phyloP scores from a whole-genome alignment of 73 alveolate species.

The Stentor coeruleus region DNA sequence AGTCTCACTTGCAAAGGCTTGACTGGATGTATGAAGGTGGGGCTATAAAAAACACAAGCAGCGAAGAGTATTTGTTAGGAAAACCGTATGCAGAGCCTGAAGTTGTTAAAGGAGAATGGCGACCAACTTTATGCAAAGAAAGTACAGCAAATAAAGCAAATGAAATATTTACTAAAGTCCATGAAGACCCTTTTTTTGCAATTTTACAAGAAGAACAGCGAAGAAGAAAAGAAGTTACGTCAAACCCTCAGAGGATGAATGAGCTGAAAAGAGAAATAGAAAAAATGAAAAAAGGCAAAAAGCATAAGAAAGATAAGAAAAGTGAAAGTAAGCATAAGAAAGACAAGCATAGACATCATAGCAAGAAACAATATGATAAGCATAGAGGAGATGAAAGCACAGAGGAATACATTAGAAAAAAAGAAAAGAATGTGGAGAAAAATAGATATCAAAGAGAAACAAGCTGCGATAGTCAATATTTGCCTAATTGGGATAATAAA shows the following conservation, averaged over 20 bases:
- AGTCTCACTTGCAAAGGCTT: conserved; percentile 73
- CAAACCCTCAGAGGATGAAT: conserved; percentile 7
- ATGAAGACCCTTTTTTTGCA: conserved; percentile 69
- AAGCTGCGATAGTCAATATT: too few relatives aligned
- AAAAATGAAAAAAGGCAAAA: conserved; percentile 16
- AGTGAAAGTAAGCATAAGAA: too few relatives aligned
- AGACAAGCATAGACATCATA: too few relatives aligned
- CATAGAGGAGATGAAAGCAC: too few relatives aligned
- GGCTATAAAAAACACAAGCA: conserved; percentile 15
- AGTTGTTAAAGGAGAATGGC: background rate
- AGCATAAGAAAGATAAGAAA: too few relatives aligned
- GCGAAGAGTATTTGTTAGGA: conserved; percentile 31
- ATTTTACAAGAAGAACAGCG: conserved; percentile 63
- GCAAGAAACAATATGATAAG: too few relatives aligned
- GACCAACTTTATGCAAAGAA: conserved; percentile 27
- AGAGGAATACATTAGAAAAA: too few relatives aligned
- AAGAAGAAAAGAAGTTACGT: conserved; percentile 57
- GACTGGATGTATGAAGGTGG: conserved; percentile 88
- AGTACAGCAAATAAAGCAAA: conserved; percentile 54
- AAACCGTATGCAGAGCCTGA: conserved; percentile 8
- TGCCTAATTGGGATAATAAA: too few relatives aligned
- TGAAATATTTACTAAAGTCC: conserved; percentile 65
- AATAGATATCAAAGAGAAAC: too few relatives aligned
- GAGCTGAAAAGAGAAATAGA: conserved; percentile 31
- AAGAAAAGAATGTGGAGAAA: too few relatives aligned